Percentiles rank a stretch among this genome's conserved stretches.
Conservation (phyloP, 257 asterid species). For the Buddleja alternifolia region DNA sequence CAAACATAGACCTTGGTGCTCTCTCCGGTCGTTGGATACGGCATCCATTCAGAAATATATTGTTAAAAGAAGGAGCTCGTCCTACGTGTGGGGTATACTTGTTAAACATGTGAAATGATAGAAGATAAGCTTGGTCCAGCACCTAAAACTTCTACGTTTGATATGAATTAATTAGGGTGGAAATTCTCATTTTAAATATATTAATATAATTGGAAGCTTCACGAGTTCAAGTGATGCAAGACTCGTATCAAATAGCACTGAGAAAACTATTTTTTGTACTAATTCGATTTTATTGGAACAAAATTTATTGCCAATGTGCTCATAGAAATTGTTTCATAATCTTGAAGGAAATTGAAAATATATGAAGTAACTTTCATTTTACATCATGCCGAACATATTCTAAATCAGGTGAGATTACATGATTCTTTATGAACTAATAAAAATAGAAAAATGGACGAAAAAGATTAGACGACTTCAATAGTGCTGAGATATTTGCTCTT, state of each 20-base stretch:
- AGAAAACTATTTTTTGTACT: too few relatives aligned
- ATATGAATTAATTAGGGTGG: not conserved
- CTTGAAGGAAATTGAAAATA: slow-evolving; percentile 1
- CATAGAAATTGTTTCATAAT: slow-evolving; percentile 12
- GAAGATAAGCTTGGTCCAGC: not conserved
- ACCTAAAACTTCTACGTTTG: not conserved
- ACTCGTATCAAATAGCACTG: not conserved
- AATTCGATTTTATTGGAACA: slow-evolving; percentile 13
- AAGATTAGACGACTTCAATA: not conserved
- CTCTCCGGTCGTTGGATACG: not conserved
- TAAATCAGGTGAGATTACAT: not conserved
- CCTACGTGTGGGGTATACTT: not conserved
- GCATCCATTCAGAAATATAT: not conserved
- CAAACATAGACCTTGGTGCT: slow-evolving; percentile 1
- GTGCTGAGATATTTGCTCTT: slow-evolving; percentile 5
- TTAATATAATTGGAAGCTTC: not conserved
- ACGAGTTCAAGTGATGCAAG: slow-evolving; percentile 13
- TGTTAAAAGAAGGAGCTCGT: slow-evolving; percentile 10
- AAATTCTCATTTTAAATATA: slow-evolving; percentile 3
- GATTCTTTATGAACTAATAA: not conserved
- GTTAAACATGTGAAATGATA: not conserved
- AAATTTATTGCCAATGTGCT: not conserved
- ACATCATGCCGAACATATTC: not conserved
- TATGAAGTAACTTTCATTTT: not conserved
- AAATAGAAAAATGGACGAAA: slow-evolving; percentile 8